These are phyloP conservation scores for Spinellus fusiger DNA, from an alignment of 192 early-diverging fungal species.

Conservation along the genomic window DNA sequence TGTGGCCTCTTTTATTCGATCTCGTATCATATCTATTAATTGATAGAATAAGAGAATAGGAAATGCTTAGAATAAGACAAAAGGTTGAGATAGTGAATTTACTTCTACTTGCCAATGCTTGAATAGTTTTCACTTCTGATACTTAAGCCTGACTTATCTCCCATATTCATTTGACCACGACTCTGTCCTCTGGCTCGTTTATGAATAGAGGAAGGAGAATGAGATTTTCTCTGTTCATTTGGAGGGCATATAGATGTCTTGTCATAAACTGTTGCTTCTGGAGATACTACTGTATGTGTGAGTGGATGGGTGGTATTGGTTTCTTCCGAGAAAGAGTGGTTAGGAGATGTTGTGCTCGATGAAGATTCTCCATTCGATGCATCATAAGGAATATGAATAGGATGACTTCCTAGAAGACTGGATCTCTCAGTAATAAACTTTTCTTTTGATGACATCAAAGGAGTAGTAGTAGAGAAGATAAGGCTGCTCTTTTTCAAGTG, in stretches of 20 bases:
- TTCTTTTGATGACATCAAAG: too few species aligned
- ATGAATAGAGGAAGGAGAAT: not conserved
- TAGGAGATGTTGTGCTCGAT: too few species aligned
- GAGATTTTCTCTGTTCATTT: not conserved
- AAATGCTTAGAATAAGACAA: not conserved
- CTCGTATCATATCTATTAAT: conserved; percentile 88
- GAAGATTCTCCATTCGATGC: too few species aligned
- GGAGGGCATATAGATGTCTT: not conserved
- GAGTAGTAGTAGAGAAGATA: too few species aligned
- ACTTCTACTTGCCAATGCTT: conserved; percentile 40
- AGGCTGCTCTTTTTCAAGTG: too few species aligned
- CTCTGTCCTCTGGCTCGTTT: conserved; percentile 39
- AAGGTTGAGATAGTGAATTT: conserved; percentile 1
- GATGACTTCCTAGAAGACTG: too few species aligned
- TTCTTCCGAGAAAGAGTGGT: too few species aligned
- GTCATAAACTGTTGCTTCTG: not conserved
- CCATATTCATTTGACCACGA: conserved; percentile 40
- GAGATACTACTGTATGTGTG: not conserved
- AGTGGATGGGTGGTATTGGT: too few species aligned
- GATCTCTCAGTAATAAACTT: too few species aligned
- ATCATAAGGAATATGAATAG: too few species aligned
- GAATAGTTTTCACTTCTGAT: conserved; percentile 57
- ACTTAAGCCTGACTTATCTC: conserved; percentile 50
- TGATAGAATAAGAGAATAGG: too few species aligned
- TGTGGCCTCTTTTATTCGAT: conserved; percentile 75